Base-by-base conservation (phyloP, 176 grass and related monocot species). In the Rhynchospora pubera region DNA sequence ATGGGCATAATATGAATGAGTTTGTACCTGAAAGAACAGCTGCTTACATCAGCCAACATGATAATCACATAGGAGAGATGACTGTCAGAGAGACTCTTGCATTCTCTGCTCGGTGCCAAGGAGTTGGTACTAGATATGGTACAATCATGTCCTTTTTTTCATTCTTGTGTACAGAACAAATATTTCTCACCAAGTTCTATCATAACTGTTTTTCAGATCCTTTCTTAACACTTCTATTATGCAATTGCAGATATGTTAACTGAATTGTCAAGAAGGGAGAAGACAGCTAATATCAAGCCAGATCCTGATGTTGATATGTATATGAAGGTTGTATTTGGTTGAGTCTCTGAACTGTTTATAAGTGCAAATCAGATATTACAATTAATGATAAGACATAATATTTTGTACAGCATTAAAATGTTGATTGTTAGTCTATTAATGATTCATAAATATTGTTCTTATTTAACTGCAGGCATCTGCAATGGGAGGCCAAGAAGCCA, bases 21-120 rank as follows among this genome's bases (percentile, higher is more conserved):
- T 99, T 99, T 74, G 92, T 99, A 44, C 90, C 96, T 2, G 78
- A 99, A 86, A 92, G 96, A 84, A 94, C 96, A 13, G 90, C 96
- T 3, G 96, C 92, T 0, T 99, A 99, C 74, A 99, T 99, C 63
- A 95, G 96, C 83, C 96, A 99, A 69, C 89, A 95, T 62, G 96
- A 99, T 59, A 93, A 95, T 51, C 92, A 99, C 86, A 91, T 95
- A n/a, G 92, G 90, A 66, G 92, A 98, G 85, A 98, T 98, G 96
- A 98, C 96, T 0, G 92, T 98, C 11, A 89, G 96, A 58, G 96
- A 98, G 73, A 98, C 92, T 1, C 87, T 98, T 1, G 89, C 90
- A 5, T 98, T 98, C 89, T 98, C 96, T 1, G 96, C 92, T 0
- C 85, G 96, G 13, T 94, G 92, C 84, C 96, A 98, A 85, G 96